Conservation (phyloP, 2,329 filamentous ascomycete species). For the Fusarium solani-melongenae region DNA sequence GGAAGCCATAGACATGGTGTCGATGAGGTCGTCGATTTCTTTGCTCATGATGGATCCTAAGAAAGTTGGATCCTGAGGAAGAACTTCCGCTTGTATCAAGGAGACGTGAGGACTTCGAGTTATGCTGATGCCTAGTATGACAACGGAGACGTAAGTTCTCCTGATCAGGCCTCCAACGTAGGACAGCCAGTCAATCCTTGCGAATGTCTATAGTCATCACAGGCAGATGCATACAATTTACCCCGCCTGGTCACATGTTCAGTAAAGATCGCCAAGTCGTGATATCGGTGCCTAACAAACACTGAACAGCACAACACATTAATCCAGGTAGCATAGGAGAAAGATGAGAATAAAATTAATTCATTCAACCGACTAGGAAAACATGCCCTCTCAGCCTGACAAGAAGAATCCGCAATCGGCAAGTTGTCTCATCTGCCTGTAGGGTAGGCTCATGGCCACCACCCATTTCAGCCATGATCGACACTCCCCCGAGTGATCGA, state of each 20-base stretch:
- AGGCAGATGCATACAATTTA: background rate
- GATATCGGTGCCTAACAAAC: background rate
- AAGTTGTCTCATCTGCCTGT: background rate
- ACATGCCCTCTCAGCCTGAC: background rate
- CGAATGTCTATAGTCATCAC: background rate
- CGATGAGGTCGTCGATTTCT: constrained; percentile 24
- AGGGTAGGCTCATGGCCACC: background rate
- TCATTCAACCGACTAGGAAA: background rate
- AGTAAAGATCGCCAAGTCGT: background rate
- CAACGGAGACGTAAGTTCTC: background rate
- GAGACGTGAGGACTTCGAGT: background rate
- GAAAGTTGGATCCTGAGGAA: background rate
- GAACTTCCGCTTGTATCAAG: background rate
- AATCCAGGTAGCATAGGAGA: background rate
- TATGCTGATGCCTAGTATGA: background rate
- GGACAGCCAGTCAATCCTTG: background rate
- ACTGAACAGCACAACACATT: background rate
- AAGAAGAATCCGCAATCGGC: background rate
- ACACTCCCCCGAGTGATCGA: background rate
- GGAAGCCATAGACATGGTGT: constrained; percentile 35
- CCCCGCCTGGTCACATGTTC: background rate
- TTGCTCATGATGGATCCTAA: constrained; percentile 21
- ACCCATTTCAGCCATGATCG: constrained; percentile 1
- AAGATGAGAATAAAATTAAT: background rate
- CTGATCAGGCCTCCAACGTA: background rate